phyloP scores from a whole-genome alignment of 208 protist genomes.

The Wallacemonas sp. region DNA sequence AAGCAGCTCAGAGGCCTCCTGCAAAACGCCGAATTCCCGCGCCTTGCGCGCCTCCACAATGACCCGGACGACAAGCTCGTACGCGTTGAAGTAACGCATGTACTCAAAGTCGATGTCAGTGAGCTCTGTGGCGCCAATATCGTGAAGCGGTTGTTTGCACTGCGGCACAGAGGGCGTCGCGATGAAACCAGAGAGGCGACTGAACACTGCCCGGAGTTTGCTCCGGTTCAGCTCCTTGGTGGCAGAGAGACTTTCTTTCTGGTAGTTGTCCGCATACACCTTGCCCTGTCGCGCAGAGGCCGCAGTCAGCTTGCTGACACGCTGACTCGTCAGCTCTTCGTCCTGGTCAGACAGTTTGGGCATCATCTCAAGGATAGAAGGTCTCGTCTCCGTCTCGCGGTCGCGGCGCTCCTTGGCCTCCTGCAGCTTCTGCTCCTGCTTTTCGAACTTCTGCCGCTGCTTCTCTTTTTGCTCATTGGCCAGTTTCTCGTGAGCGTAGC shows the following conservation, averaged over 20 bases:
- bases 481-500: constrained; percentile 67
- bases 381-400: constrained; percentile 14
- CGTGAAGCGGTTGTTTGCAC: constrained; percentile 67
- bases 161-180: constrained; percentile 31
- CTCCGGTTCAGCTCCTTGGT: constrained; percentile 79
- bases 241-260: constrained; percentile 55
- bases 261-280: constrained; percentile 78
- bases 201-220: constrained; percentile 60
- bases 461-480: constrained; percentile 70
- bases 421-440: constrained; percentile 55
- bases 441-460: constrained; percentile 65
- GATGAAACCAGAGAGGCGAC: constrained; percentile 34
- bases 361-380: constrained; percentile 54
- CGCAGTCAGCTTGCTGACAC: constrained; percentile 43
- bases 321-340: constrained; percentile 60
- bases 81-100: constrained; percentile 80
- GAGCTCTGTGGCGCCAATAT: constrained; percentile 46
- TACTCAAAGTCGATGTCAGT: constrained; percentile 75
- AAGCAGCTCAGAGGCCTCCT: constrained; percentile 42
- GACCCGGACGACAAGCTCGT: constrained; percentile 53
- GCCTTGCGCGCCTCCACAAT: constrained; percentile 61
- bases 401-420: constrained; percentile 38
- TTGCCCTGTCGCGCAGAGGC: constrained; percentile 54
- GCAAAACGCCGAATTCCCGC: constrained; percentile 47
- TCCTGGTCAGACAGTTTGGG: constrained; percentile 46